Evolutionary conservation across 208 protist genomes (phyloP).

Genomic region (Leishmania tropica): DNA sequence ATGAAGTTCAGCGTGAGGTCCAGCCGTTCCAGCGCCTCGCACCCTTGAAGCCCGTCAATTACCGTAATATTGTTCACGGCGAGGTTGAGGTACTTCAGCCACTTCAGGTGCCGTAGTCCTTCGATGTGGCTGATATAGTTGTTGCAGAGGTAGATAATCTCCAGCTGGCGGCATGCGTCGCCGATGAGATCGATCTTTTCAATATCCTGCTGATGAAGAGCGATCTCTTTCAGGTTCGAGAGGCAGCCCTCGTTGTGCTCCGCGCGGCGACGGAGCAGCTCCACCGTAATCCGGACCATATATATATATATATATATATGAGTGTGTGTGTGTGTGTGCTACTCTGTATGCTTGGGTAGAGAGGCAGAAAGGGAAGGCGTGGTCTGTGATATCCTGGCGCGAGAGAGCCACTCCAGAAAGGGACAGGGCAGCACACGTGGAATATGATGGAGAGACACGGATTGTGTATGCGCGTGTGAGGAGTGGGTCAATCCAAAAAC

Average conservation of each 20-base stretch:
- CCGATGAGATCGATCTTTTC: constrained; percentile 91
- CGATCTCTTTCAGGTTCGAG: constrained; percentile 94
- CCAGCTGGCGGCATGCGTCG: constrained; percentile 86
- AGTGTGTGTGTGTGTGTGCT: too few relatives aligned
- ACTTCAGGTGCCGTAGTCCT: constrained; percentile 94
- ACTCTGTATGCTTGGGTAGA: neutral
- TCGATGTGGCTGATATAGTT: constrained; percentile 97
- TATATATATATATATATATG: neutral
- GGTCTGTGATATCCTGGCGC: neutral
- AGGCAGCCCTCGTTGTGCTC: constrained; percentile 98
- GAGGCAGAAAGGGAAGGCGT: neutral
- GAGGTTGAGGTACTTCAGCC: constrained; percentile 97
- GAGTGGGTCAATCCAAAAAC: neutral
- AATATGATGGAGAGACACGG: too few relatives aligned
- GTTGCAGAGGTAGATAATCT: constrained; percentile 97
- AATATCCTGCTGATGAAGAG: constrained; percentile 97
- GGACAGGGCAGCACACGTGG: neutral
- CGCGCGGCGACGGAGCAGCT: constrained; percentile 93
- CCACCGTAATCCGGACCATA: constrained; percentile 89
- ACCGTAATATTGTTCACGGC: constrained; percentile 96
- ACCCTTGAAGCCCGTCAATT: constrained; percentile 94
- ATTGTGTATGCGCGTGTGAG: neutral
- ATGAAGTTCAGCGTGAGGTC: constrained; percentile 98
- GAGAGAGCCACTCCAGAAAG: neutral
- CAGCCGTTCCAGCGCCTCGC: constrained; percentile 94